Evolutionary conservation across 2,329 filamentous ascomycete species (phyloP), one percentile per base, ranked within the genome.

Genomic region (Phoma herbarum): DNA sequence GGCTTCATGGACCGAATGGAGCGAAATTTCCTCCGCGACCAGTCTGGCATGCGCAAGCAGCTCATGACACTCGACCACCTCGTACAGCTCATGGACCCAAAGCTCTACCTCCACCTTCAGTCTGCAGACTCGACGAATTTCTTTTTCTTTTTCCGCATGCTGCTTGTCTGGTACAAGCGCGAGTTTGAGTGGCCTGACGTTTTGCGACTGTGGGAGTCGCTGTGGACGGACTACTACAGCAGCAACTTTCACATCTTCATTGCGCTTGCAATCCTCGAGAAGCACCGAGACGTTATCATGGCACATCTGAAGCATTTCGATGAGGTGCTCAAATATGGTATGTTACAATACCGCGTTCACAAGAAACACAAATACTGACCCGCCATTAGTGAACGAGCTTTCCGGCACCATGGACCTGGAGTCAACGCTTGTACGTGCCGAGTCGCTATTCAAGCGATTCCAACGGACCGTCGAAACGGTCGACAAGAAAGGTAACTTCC

Each of bases 111-210:
- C 2, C 95, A 99, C 70, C 86, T 99, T 0, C 88, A 96, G 76
- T 88, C 86, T 16, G 91, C 93, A 20, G 96, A 99, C 71, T 96
- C 91, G 71, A 99, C 95, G 23, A 99, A 99, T 77, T 99, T 99
- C 79, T 99, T 99, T 80, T 99, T 99, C 82, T 98, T 99, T 83
- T 99, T 98, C 86, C 91, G 95, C 60, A 98, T 98, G 95, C 84
- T 99, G 31, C 84, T 99, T 1, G 95, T 99, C 10, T 99, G 95
- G 95, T 99, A 95, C 78, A 99, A 99, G 82, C 90, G 95, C 46
- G 95, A 99, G 78, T 99, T 99, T 70, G 85, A 88, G 66, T 99
- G 94, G 92, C 77, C 85, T 46, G 93, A 98, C 71, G 87, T 97
- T 11, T 81, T 98, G 31, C 86, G 91, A 18, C 81, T 99, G 4